Percentiles rank a stretch among this genome's conserved stretches.
Conservation (phyloP, 1,284 basidiomycete species). For the Ustilago hordei region DNA sequence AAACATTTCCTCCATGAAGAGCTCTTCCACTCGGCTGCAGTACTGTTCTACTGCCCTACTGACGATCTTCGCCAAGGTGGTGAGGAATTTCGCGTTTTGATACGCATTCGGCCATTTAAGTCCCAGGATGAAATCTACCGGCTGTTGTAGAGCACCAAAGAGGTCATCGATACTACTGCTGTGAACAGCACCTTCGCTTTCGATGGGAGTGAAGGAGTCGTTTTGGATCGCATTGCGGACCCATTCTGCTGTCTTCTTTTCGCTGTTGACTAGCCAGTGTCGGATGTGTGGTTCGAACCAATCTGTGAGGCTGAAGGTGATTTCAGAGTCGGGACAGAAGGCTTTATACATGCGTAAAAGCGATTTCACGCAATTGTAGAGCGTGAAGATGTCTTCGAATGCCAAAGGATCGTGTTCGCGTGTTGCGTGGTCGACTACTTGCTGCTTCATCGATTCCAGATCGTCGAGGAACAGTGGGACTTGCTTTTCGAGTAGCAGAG, state of each 20-base stretch:
- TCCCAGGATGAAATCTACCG: constrained; percentile 86
- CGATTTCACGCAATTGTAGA: constrained; percentile 82
- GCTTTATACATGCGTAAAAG: constrained; percentile 82
- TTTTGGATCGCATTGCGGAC: constrained; percentile 72
- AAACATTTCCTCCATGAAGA: constrained; percentile 95
- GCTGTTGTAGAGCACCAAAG: constrained; percentile 91
- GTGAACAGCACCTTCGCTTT: constrained; percentile 79
- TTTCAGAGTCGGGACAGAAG: constrained; percentile 77
- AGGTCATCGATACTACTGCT: constrained; percentile 96
- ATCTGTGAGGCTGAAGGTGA: constrained; percentile 52
- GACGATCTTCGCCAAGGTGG: constrained; percentile 80
- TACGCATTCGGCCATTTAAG: constrained; percentile 92
- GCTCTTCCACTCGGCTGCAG: constrained; percentile 84
- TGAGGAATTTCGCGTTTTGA: constrained; percentile 90
- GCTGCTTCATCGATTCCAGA: constrained; percentile 71
- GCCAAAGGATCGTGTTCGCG: constrained; percentile 53
- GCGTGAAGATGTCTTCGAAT: constrained; percentile 79
- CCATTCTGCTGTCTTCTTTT: constrained; percentile 92
- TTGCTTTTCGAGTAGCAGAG: constrained; percentile 79
- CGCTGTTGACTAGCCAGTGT: constrained; percentile 90
- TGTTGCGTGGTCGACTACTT: constrained; percentile 58
- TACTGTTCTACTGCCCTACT: constrained; percentile 93
- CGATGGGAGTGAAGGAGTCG: constrained; percentile 73
- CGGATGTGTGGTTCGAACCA: constrained; percentile 91
- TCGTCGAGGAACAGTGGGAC: constrained; percentile 83